A percentile compares a stretch with the other conserved stretches of the same genome.
phyloP scores from a whole-genome alignment of 2,329 filamentous ascomycete species.

The Penicillium sumatraense region DNA sequence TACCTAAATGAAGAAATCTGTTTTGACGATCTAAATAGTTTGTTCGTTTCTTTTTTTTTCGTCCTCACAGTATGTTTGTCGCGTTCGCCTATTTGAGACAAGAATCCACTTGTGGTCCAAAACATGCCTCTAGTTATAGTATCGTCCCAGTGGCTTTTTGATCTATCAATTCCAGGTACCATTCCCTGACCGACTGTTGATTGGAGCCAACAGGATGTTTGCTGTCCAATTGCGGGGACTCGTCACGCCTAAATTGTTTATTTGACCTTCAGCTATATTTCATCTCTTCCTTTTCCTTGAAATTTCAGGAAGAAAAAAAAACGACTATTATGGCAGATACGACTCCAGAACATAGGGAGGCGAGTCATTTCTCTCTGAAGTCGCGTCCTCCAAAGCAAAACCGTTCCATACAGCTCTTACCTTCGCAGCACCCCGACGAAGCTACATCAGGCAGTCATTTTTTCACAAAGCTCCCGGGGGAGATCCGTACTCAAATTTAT shows the following conservation, averaged over 20 bases:
- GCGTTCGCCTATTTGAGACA: not conserved
- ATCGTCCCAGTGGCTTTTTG: not conserved
- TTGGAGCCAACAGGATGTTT: slow-evolving; percentile 2
- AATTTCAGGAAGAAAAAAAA: not conserved
- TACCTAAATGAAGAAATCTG: too few species aligned
- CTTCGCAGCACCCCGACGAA: not conserved
- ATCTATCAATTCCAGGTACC: not conserved
- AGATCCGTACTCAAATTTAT: not conserved
- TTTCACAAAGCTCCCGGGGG: not conserved
- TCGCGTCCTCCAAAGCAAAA: not conserved
- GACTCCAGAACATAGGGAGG: too few species aligned
- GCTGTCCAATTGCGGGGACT: slow-evolving; percentile 1
- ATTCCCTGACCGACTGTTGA: not conserved
- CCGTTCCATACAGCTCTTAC: not conserved
- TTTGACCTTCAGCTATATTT: not conserved
- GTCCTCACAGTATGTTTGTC: too few species aligned
- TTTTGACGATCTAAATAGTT: too few species aligned
- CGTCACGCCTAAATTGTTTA: not conserved
- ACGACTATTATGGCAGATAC: not conserved
- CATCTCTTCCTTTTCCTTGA: not conserved
- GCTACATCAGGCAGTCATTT: not conserved
- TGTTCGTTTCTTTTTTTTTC: too few species aligned
- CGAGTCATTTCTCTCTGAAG: not conserved
- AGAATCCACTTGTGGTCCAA: not conserved
- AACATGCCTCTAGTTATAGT: not conserved